Conservation (phyloP, 2,329 filamentous ascomycete species). For the Simplicillium aogashimaense region DNA sequence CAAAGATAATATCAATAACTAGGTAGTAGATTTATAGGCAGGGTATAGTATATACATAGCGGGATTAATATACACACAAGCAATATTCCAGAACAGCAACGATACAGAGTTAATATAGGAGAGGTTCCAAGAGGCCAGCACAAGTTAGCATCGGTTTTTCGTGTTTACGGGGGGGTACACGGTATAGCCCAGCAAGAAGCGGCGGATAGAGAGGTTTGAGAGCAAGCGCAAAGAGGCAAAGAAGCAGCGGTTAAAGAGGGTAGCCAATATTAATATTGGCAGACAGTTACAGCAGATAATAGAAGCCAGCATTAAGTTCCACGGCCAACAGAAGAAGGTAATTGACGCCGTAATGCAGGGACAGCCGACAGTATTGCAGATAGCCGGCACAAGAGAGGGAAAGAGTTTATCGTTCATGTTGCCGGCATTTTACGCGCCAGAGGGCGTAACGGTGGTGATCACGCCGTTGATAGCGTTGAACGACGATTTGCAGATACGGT, state of each 20-base stretch:
- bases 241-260: constrained; percentile 1
- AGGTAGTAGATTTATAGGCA: constrained; percentile 5
- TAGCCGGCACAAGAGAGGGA: constrained; percentile 6
- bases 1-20: constrained; percentile 1
- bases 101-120: constrained; percentile 2
- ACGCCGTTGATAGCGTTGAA: constrained; percentile 5
- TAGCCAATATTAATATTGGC: background rate
- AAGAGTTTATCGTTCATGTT: constrained; percentile 12
- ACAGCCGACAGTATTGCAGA: constrained; percentile 7
- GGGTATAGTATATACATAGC: constrained; percentile 5
- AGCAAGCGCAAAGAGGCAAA: background rate
- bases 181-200: background rate
- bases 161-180: constrained; percentile 3
- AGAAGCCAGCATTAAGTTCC: constrained; percentile 3
- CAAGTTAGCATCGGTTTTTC: constrained; percentile 8
- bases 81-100: constrained; percentile 1
- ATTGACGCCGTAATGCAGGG: constrained; percentile 3
- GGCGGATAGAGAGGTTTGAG: constrained; percentile 1
- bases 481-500: constrained; percentile 4
- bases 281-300: constrained; percentile 6
- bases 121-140: constrained; percentile 7
- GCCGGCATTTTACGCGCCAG: constrained; percentile 4
- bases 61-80: constrained; percentile 7
- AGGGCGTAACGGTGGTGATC: constrained; percentile 6
- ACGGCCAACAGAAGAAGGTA: constrained; percentile 3